Conservation (phyloP, 108 stramenopile species). For the Cyclotella cryptica region DNA sequence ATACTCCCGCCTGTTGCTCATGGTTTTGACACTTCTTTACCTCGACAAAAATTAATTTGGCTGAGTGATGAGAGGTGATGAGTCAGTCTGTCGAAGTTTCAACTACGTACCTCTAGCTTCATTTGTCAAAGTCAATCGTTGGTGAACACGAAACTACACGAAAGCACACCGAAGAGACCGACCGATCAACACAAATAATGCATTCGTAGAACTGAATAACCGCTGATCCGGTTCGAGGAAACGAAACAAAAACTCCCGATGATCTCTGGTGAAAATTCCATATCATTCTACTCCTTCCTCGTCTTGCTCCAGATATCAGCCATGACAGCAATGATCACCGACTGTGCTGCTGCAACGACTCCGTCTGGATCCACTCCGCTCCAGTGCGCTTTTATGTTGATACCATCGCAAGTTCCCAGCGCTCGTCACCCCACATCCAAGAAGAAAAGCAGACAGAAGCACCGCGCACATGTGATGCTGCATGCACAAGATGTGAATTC, state of each 20-base stretch:
- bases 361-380: not conserved
- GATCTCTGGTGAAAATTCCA: not conserved
- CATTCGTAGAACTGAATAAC: too few relatives aligned
- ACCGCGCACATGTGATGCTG: not conserved
- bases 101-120: too few relatives aligned
- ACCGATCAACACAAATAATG: too few relatives aligned
- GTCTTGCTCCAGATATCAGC: not conserved
- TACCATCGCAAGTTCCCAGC: constrained; percentile 45
- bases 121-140: too few relatives aligned
- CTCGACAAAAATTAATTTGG: too few relatives aligned
- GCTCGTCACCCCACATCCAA: constrained; percentile 12
- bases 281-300: not conserved
- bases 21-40: too few relatives aligned
- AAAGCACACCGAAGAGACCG: too few relatives aligned
- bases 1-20: too few relatives aligned
- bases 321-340: constrained; percentile 10
- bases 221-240: too few relatives aligned
- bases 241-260: not conserved
- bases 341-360: not conserved
- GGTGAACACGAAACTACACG: too few relatives aligned
- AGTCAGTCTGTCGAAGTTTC: too few relatives aligned
- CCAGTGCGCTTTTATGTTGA: constrained; percentile 23
- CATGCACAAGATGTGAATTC: not conserved
- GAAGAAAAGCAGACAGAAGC: constrained; percentile 6
- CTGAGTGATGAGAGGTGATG: too few relatives aligned